Conservation (phyloP, 2,329 filamentous ascomycete species). For the Colletotrichum camelliae region DNA sequence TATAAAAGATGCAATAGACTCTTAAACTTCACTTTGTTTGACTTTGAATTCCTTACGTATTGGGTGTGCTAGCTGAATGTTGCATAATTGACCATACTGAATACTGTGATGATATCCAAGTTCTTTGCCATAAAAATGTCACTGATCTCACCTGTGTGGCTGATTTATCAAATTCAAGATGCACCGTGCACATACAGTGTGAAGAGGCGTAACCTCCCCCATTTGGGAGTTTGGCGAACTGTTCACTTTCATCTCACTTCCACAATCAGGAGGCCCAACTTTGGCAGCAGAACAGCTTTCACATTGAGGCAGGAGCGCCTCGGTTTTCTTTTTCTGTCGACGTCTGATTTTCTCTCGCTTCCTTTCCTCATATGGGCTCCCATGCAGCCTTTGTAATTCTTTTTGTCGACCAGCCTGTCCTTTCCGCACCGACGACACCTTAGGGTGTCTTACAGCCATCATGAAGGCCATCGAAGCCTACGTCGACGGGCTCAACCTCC, state of each 20-base stretch:
- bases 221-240: not conserved
- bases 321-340: not conserved
- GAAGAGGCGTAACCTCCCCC: not conserved
- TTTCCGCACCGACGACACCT: not conserved
- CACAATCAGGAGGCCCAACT: not conserved
- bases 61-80: too few species aligned
- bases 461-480: slow-evolving; percentile 20
- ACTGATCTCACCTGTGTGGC: not conserved
- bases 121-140: not conserved
- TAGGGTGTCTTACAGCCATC: not conserved
- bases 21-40: not conserved
- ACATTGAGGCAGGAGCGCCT: not conserved
- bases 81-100: not conserved
- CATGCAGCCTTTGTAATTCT: not conserved
- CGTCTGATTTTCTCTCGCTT: not conserved
- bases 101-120: not conserved
- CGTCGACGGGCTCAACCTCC: slow-evolving; percentile 13
- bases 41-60: too few species aligned
- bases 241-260: slow-evolving; percentile 11
- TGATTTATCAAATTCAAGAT: not conserved
- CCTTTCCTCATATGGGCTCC: not conserved
- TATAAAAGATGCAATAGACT: slow-evolving; percentile 22
- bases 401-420: not conserved
- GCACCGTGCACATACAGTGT: slow-evolving; percentile 9
- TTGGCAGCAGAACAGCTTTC: not conserved